Percentiles rank a stretch among this genome's conserved stretches.
phyloP scores from a whole-genome alignment of 192 early-diverging fungal species.

The Backusella australiensis region DNA sequence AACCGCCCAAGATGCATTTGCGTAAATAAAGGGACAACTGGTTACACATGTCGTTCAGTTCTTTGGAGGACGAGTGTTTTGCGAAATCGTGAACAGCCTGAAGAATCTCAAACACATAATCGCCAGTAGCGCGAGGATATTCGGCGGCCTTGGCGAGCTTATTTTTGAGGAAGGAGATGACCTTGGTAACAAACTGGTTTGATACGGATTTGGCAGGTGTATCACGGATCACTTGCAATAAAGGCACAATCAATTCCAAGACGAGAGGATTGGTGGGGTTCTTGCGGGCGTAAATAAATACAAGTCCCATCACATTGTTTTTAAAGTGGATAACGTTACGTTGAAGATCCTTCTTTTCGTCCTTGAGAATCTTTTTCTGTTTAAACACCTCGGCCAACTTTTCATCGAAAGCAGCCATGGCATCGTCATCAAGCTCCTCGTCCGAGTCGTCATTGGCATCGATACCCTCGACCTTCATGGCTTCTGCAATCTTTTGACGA shows the following conservation, averaged over 20 bases:
- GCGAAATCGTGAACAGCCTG: slow-evolving; percentile 71
- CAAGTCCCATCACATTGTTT: slow-evolving; percentile 81
- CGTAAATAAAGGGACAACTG: slow-evolving; percentile 57
- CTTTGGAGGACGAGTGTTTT: slow-evolving; percentile 55
- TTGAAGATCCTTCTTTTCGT: slow-evolving; percentile 76
- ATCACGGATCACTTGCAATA: slow-evolving; percentile 58
- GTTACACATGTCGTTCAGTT: slow-evolving; percentile 51
- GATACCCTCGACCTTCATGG: slow-evolving; percentile 57
- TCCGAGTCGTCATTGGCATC: slow-evolving; percentile 55
- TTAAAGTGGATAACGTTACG: slow-evolving; percentile 86
- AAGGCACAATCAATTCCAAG: slow-evolving; percentile 66
- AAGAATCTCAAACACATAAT: slow-evolving; percentile 58
- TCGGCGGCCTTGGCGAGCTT: slow-evolving; percentile 62
- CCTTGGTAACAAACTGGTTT: slow-evolving; percentile 69
- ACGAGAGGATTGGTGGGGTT: slow-evolving; percentile 68
- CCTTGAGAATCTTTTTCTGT: slow-evolving; percentile 77
- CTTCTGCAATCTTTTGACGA: slow-evolving; percentile 65
- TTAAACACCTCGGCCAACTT: slow-evolving; percentile 93
- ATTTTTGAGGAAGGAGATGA: slow-evolving; percentile 59
- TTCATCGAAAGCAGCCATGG: slow-evolving; percentile 72
- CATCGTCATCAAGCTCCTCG: slow-evolving; percentile 42
- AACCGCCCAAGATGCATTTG: slow-evolving; percentile 51
- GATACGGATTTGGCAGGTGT: slow-evolving; percentile 53
- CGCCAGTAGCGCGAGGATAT: slow-evolving; percentile 56
- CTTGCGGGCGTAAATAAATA: slow-evolving; percentile 74